Base-by-base conservation (phyloP, 1,284 basidiomycete species). In the Apiotrichum sp. region DNA sequence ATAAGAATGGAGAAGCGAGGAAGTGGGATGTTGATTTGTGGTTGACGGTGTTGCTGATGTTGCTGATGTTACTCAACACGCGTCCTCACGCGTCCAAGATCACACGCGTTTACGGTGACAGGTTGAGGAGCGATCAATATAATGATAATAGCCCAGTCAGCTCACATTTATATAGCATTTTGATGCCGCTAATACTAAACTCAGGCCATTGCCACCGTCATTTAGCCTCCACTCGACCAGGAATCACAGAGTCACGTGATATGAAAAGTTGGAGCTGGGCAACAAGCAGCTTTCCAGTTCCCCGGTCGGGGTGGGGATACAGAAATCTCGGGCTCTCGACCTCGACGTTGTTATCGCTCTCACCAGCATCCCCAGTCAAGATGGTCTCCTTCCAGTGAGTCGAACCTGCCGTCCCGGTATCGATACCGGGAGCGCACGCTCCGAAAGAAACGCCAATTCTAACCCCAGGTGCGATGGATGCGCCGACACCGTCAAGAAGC, bases 401-500 rank as follows among this genome's bases (percentile, higher is more conserved):
- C 13, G 36, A 7, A 38, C 36, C 70, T 34, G 10, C 9, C 16
- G 10, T 38, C n/a, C 22, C 22, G 22, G 22, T 22, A 22, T 22
- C 22, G 22, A 22, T 22, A 22, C 22, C 22, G 22, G 22, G 22
- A 22, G 22, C 22, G 22, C 22, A 22, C 22, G 22, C 22, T 22
- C 22, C 22, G 22, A 22, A 22, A 22, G 22, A 22, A 22, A 22
- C 22, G 22, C 22, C 13, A 38, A 13, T 3, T 14, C 48, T 59
- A 39, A 54, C 44, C 6, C 6, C 62, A 82, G 81, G 66, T 82
- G 81, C 64, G 81, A 83, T 63, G 79, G 79, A 40, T 93, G 91
- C 74, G 78, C 81, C 51, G 91, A 93, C 64, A 85, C 88, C 7
- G 84, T 93, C 40, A 95, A 92, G 76, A 95, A 95, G 72, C 91